Conservation (phyloP, 2,329 filamentous ascomycete species). For the Stagonosporopsis chrysanthemi region DNA sequence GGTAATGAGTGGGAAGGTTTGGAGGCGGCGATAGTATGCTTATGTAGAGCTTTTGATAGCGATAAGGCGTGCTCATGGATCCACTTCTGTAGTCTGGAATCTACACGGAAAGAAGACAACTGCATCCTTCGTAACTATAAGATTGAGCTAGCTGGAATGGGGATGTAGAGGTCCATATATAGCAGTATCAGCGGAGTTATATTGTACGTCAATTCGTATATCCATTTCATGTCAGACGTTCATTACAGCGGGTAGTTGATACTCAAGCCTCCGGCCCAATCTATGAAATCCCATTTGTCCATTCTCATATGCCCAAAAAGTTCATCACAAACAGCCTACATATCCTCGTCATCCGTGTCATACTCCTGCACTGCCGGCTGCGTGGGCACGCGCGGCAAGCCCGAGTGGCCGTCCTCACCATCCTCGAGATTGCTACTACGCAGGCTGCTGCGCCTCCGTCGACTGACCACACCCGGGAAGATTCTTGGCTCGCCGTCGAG, state of each 20-base stretch:
- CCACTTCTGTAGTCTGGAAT: not conserved
- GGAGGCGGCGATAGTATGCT: no score
- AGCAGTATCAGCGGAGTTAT: not conserved
- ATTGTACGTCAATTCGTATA: not conserved
- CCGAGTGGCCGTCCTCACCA: constrained; percentile 17
- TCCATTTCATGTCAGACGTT: not conserved
- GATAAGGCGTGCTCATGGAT: not conserved
- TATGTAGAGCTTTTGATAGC: not conserved
- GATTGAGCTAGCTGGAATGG: not conserved
- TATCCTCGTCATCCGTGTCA: constrained; percentile 12
- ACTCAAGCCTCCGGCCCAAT: not conserved
- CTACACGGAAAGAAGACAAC: not conserved
- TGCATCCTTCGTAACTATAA: not conserved
- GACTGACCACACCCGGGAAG: constrained; percentile 73
- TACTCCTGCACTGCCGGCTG: constrained; percentile 29
- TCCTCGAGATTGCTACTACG: constrained; percentile 13
- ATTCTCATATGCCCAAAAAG: not conserved
- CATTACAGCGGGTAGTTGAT: constrained; percentile 10
- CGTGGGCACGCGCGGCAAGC: constrained; percentile 21
- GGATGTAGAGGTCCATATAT: not conserved
- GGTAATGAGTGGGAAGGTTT: no score
- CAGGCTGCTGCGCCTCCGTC: constrained; percentile 43
- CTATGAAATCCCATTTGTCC: no score
- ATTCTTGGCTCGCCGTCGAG: constrained; percentile 69
- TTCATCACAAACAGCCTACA: not conserved